Percentiles rank a stretch among this genome's conserved stretches.
Conservation (phyloP, 208 protist species). For the Acanthamoeba triangularis region DNA sequence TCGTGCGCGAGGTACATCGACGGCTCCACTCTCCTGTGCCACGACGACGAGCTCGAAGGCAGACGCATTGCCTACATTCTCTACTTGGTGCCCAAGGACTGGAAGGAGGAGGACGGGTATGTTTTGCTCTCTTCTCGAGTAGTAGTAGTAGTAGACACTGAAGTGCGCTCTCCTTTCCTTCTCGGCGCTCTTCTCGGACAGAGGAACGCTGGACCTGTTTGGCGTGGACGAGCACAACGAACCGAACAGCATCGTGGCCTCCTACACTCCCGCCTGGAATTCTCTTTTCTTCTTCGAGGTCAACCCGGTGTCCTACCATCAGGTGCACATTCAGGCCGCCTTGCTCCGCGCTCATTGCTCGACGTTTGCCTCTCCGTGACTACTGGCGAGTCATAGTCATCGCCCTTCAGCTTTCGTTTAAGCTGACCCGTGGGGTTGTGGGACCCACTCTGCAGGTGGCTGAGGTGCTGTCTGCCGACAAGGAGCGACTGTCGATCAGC, state of each 20-base stretch:
- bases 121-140: not conserved
- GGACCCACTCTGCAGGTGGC: not conserved
- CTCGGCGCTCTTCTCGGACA: not conserved
- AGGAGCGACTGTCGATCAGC: constrained; percentile 54
- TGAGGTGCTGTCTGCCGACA: constrained; percentile 18
- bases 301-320: constrained; percentile 32
- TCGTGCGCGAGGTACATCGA: constrained; percentile 46
- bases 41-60: constrained; percentile 66
- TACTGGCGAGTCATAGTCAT: not conserved
- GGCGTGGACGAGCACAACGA: constrained; percentile 9
- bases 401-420: too few species aligned
- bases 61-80: constrained; percentile 69
- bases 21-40: constrained; percentile 43
- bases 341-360: too few species aligned
- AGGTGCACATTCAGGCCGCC: too few species aligned
- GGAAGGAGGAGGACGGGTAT: constrained; percentile 8
- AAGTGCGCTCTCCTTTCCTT: not conserved
- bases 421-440: not conserved
- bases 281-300: constrained; percentile 57
- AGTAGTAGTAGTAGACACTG: not conserved
- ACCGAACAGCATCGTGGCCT: constrained; percentile 24
- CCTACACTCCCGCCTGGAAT: constrained; percentile 42
- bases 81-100: constrained; percentile 74
- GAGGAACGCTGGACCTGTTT: constrained; percentile 63
- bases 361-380: too few species aligned